phyloP scores from a whole-genome alignment of 2,329 filamentous ascomycete genomes.

The Exserohilum turcica region DNA sequence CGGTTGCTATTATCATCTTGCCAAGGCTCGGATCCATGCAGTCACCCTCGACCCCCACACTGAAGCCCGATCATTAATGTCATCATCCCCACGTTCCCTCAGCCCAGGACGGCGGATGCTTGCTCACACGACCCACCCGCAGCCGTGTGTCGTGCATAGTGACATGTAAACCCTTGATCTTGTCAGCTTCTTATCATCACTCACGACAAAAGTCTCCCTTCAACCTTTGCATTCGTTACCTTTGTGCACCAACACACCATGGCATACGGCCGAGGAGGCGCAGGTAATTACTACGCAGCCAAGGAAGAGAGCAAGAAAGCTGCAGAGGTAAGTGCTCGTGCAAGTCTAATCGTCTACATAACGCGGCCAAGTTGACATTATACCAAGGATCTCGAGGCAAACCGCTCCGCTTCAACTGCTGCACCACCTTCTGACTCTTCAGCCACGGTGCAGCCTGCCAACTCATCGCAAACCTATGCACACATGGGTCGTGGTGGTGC shows the following conservation, averaged over 20 bases:
- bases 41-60: constrained; percentile 31
- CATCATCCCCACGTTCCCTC: constrained; percentile 33
- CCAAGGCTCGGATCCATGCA: constrained; percentile 34
- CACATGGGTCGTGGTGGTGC: constrained; percentile 54
- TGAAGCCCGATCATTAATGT: constrained; percentile 11
- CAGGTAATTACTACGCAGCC: constrained; percentile 51
- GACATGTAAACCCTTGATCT: background rate
- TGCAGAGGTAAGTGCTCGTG: constrained; percentile 32
- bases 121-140: constrained; percentile 18
- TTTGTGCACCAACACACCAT: constrained; percentile 17
- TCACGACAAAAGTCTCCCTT: background rate
- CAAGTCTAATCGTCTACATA: background rate
- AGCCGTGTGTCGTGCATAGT: constrained; percentile 14
- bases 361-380: constrained; percentile 2
- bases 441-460: constrained; percentile 21
- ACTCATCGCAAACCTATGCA: constrained; percentile 47
- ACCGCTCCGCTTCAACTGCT: constrained; percentile 30
- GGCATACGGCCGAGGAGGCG: constrained; percentile 52
- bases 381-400: constrained; percentile 49
- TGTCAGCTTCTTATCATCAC: background rate
- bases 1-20: constrained; percentile 24
- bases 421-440: constrained; percentile 15
- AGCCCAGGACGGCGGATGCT: constrained; percentile 12
- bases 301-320: constrained; percentile 39
- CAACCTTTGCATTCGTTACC: background rate